phyloP scores from a whole-genome alignment of 306 rosid genomes.

The Ceratonia siliqua region DNA sequence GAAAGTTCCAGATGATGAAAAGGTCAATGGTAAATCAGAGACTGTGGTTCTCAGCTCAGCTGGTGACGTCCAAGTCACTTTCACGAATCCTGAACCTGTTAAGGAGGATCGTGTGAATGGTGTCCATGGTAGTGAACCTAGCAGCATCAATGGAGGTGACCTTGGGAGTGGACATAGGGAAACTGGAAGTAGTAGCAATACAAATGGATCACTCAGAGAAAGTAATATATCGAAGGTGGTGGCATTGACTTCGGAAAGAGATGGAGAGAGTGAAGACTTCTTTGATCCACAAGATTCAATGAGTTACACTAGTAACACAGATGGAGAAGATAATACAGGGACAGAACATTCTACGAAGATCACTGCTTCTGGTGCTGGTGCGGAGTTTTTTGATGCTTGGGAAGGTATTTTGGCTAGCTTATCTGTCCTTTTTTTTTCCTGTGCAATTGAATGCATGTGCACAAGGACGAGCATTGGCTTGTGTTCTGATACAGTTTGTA shows the following conservation, averaged over 20 bases:
- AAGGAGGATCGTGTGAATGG: constrained; percentile 45
- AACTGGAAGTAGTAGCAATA: constrained; percentile 36
- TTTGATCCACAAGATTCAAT: constrained; percentile 73
- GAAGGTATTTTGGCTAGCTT: constrained; percentile 63
- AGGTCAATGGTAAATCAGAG: constrained; percentile 38
- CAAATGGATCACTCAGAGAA: constrained; percentile 36
- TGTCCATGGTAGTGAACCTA: constrained; percentile 33
- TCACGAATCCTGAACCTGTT: constrained; percentile 37
- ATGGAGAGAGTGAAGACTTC: constrained; percentile 67
- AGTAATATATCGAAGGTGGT: constrained; percentile 33
- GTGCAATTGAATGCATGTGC: background rate
- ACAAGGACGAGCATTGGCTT: background rate
- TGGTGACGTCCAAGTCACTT: constrained; percentile 48
- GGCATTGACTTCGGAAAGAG: constrained; percentile 47
- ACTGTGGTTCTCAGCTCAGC: constrained; percentile 41
- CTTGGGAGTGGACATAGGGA: constrained; percentile 38
- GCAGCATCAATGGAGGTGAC: constrained; percentile 38
- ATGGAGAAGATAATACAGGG: constrained; percentile 71
- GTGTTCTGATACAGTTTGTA: background rate
- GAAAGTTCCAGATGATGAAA: constrained; percentile 34
- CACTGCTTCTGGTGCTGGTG: constrained; percentile 49
- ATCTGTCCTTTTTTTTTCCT: background rate
- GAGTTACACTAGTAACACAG: constrained; percentile 73
- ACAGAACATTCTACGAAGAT: constrained; percentile 47
- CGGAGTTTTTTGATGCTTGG: constrained; percentile 87